Percentiles rank a stretch among this genome's conserved stretches.
These are phyloP conservation scores for Schoenoplectus triqueter DNA, from an alignment of 202 grass and related monocot species.

Conservation along the genomic window DNA sequence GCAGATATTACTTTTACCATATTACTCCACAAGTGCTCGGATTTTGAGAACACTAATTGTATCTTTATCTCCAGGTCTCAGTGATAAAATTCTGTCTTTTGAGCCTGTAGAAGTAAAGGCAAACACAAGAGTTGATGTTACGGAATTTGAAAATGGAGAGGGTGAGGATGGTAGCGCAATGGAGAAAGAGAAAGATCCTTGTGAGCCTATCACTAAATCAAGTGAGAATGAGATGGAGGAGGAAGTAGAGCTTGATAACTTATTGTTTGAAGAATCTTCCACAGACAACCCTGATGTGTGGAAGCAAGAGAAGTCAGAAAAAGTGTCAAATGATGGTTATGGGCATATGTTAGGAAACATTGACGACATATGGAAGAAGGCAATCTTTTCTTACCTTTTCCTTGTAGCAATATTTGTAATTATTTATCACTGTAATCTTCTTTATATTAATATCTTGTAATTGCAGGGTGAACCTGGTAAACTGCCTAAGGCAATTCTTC, in stretches of 20 bases:
- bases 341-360: constrained; percentile 80
- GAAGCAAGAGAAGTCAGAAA: constrained; percentile 66
- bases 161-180: not conserved
- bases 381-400: constrained; percentile 36
- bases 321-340: constrained; percentile 64
- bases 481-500: constrained; percentile 81
- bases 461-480: constrained; percentile 76
- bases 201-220: constrained; percentile 47
- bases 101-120: constrained; percentile 22
- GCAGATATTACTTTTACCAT: not conserved
- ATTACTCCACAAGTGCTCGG: not conserved
- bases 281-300: constrained; percentile 57
- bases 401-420: constrained; percentile 22
- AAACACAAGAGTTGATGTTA: constrained; percentile 19
- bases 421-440: constrained; percentile 28
- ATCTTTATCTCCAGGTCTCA: constrained; percentile 27
- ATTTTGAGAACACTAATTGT: not conserved
- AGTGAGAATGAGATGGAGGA: constrained; percentile 55
- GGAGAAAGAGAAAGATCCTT: constrained; percentile 23
- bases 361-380: constrained; percentile 98
- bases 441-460: constrained; percentile 39
- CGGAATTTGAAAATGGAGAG: constrained; percentile 1
- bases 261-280: constrained; percentile 84
- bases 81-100: constrained; percentile 32
- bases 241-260: constrained; percentile 69